A percentile compares a stretch with the other conserved stretches of the same genome.
phyloP scores from a whole-genome alignment of 495 filamentous ascomycete genomes.

The Evansstolkia leycettana region DNA sequence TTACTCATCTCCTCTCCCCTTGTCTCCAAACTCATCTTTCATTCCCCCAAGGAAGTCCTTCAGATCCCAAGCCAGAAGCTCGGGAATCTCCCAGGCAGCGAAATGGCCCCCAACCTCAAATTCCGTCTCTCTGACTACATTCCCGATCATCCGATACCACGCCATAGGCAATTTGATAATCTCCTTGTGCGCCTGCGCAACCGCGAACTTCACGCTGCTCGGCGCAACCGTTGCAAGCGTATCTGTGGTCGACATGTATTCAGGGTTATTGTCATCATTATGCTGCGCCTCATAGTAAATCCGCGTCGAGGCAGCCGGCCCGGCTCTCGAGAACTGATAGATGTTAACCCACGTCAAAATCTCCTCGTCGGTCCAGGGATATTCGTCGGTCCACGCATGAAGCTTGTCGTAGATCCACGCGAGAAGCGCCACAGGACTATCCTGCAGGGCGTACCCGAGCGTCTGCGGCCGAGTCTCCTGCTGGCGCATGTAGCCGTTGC shows the following conservation, averaged over 20 bases:
- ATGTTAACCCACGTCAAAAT: slow-evolving; percentile 42
- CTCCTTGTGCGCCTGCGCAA: slow-evolving; percentile 33
- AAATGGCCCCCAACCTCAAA: slow-evolving; percentile 39
- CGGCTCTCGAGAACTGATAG: slow-evolving; percentile 39
- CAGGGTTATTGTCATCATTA: slow-evolving; percentile 4
- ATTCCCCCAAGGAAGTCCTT: slow-evolving; percentile 30
- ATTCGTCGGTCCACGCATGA: slow-evolving; percentile 36
- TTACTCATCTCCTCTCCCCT: slow-evolving; percentile 24
- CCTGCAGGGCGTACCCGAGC: slow-evolving; percentile 34
- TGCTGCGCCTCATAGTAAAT: slow-evolving; percentile 38
- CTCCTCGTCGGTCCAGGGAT: slow-evolving; percentile 42
- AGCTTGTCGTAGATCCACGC: slow-evolving; percentile 47
- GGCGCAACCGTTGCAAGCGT: slow-evolving; percentile 6
- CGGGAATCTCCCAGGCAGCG: slow-evolving; percentile 37
- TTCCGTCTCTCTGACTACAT: slow-evolving; percentile 28
- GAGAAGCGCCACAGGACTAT: slow-evolving; percentile 38
- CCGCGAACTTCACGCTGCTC: slow-evolving; percentile 23
- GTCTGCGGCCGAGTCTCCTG: slow-evolving; percentile 40
- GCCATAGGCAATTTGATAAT: slow-evolving; percentile 24
- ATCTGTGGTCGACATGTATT: slow-evolving; percentile 5
- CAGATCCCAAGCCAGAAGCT: slow-evolving; percentile 28
- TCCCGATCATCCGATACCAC: slow-evolving; percentile 28
- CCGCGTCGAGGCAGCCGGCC: slow-evolving; percentile 33
- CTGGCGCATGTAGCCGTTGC: slow-evolving; percentile 29
- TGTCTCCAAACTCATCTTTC: slow-evolving; percentile 26